A percentile compares a stretch with the other conserved stretches of the same genome.
These are phyloP conservation scores for Rhodotorula graminis DNA, from an alignment of 768 basidiomycete species.

Conservation along the genomic window DNA sequence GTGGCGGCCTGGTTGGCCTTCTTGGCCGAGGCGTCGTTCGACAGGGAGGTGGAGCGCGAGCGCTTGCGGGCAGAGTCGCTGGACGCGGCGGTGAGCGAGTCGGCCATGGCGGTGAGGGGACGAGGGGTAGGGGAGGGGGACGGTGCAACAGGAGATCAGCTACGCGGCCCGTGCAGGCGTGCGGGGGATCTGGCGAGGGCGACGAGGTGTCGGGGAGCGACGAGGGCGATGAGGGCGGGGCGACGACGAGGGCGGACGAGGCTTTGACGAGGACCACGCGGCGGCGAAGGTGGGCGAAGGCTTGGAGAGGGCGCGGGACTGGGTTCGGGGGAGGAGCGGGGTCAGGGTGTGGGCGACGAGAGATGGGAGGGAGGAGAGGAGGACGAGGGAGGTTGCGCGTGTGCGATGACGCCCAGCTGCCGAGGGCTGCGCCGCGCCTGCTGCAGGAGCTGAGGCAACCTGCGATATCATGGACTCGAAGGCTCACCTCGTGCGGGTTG, in stretches of 20 bases:
- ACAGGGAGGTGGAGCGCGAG: slow-evolving; percentile 39
- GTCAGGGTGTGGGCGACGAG: neutral
- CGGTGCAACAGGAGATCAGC: neutral
- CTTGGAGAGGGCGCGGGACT: neutral
- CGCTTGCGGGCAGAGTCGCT: slow-evolving; percentile 39
- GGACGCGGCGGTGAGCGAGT: slow-evolving; percentile 27
- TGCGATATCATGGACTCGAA: too few species aligned
- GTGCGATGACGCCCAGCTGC: neutral
- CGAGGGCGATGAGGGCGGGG: neutral
- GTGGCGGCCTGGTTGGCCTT: slow-evolving; percentile 31
- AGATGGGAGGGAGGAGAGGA: neutral
- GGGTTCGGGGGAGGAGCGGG: neutral
- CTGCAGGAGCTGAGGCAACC: too few species aligned
- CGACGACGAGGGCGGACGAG: neutral
- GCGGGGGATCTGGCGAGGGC: too few species aligned
- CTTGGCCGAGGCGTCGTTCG: slow-evolving; percentile 30
- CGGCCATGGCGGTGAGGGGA: slow-evolving; percentile 18
- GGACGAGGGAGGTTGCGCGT: neutral
- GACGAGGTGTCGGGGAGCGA: neutral
- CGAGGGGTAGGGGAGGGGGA: neutral
- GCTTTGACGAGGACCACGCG: neutral
- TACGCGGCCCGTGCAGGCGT: neutral
- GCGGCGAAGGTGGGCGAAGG: neutral
- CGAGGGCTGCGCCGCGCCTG: too few species aligned
- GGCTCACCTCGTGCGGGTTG: neutral